Evolutionary conservation across 768 basidiomycete genomes (phyloP).

Genomic region (Collybia sp.): DNA sequence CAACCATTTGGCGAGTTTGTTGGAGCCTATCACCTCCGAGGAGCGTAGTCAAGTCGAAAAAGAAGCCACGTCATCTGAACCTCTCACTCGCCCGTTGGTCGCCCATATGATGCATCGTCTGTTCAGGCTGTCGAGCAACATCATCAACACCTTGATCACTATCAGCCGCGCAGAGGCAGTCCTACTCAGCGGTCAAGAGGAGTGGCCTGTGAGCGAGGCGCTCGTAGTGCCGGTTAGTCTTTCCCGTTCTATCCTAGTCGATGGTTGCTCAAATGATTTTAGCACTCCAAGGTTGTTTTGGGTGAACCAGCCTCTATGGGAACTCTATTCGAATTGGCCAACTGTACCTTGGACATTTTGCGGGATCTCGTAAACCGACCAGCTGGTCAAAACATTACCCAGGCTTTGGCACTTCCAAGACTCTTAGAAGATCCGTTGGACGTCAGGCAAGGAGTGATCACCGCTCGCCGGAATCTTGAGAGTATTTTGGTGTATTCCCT

Average conservation of each 20-base stretch:
- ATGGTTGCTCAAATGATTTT: constrained; percentile 2
- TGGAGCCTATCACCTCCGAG: constrained; percentile 76
- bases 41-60: constrained; percentile 70
- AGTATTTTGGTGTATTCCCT: constrained; percentile 63
- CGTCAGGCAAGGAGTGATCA: constrained; percentile 54
- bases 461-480: constrained; percentile 62
- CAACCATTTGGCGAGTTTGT: constrained; percentile 75
- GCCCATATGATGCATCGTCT: constrained; percentile 69
- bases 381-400: constrained; percentile 46
- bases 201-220: constrained; percentile 68
- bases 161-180: constrained; percentile 69
- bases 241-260: background rate
- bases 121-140: constrained; percentile 64
- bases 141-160: constrained; percentile 64
- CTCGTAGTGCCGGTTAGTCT: constrained; percentile 67
- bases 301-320: constrained; percentile 83
- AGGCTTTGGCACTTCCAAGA: constrained; percentile 17
- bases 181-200: constrained; percentile 57
- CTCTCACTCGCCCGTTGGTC: constrained; percentile 65
- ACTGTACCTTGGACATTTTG: constrained; percentile 70
- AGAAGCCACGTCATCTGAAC: constrained; percentile 56
- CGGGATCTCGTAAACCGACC: constrained; percentile 62
- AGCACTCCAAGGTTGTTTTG: constrained; percentile 85
- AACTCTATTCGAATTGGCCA: constrained; percentile 82
- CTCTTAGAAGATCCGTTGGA: constrained; percentile 32